Base-by-base conservation (phyloP, 2,329 filamentous ascomycete genomes). In the Colletotrichum sp. region DNA sequence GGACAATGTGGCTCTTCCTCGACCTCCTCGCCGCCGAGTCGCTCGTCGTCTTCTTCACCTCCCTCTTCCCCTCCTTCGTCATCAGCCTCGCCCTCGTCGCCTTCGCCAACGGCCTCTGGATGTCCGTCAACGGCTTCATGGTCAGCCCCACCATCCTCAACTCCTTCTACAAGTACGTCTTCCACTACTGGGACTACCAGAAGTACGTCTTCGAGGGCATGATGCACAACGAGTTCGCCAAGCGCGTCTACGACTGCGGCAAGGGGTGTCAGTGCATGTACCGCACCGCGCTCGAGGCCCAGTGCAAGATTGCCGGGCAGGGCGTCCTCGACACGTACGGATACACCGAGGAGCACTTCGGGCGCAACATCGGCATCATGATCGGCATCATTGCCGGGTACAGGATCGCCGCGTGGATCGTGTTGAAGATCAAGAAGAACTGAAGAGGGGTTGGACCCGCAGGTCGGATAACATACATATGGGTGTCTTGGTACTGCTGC, bases 151-250 rank as follows among this genome's bases (percentile, higher is more conserved):
- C 87, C 2, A 90, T 93, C 3, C 88, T 98, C 55, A 98, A 98
- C 83, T 91, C 90, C 4, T 98, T 98, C 80, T 98, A 94, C 92
- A 91, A 92, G 83, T 97, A 98, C 80, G 94, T 94, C 8, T 97
- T 97, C 80, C 94, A 96, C 82, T 98, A 96, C 83, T 96, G 96
- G 81, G 94, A 98, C 82, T 98, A 98, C 81, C 95, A 96, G 82
- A 90, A 88, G 57, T 98, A 96, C 80, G 95, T 98, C 5, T 98
- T 98, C 82, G 92, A 96, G 81, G 95, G 95, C 16, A 97, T 98
- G 95, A 97, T 98, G 95, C 92, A 96, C 69, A 98, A 97, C 81
- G 95, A 98, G 85, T 97, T 98, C 82, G 86, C 87, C 2, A 78
- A 90, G 21, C 88, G 94, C 16, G 89, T 86, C 5, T 98, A 95